phyloP scores from a whole-genome alignment of 768 basidiomycete species.

The Amanita pallidorosea region DNA sequence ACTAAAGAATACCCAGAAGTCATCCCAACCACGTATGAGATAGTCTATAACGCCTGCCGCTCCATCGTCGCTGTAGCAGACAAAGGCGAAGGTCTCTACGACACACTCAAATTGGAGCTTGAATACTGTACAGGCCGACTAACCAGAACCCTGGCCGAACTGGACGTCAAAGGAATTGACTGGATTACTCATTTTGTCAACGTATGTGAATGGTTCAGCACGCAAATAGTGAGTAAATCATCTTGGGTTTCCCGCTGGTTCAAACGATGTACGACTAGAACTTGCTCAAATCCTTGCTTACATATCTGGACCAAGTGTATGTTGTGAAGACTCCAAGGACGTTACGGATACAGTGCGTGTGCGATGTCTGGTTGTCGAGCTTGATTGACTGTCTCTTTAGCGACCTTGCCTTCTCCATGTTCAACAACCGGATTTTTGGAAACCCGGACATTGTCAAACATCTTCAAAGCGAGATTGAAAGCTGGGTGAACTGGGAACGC shows the following conservation, averaged over 20 bases:
- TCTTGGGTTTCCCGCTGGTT: not conserved
- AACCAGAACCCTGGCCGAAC: conserved; percentile 23
- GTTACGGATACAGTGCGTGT: conserved; percentile 34
- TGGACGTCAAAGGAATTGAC: conserved; percentile 22
- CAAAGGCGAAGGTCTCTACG: conserved; percentile 49
- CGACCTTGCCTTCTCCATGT: conserved; percentile 46
- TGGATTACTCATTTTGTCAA: conserved; percentile 54
- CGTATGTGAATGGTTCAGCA: conserved; percentile 53
- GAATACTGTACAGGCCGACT: conserved; percentile 40
- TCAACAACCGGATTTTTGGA: conserved; percentile 40
- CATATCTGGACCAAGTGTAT: conserved; percentile 65
- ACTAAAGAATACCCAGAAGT: conserved; percentile 20
- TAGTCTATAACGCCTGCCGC: conserved; percentile 47
- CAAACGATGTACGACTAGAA: conserved; percentile 23
- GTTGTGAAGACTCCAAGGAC: conserved; percentile 29
- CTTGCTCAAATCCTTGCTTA: conserved; percentile 50
- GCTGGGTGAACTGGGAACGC: conserved; percentile 50
- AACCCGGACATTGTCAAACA: conserved; percentile 30
- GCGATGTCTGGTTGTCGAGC: not conserved
- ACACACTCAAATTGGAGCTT: conserved; percentile 46
- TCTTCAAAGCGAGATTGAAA: conserved; percentile 32
- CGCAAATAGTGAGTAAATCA: conserved; percentile 41
- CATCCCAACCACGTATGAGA: conserved; percentile 42
- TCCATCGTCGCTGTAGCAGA: conserved; percentile 40
- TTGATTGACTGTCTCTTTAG: conserved; percentile 20